A percentile compares a stretch with the other conserved stretches of the same genome.
These are phyloP conservation scores for Coemansia pectinata DNA, from an alignment of 192 early-diverging fungal species.

Conservation along the genomic window DNA sequence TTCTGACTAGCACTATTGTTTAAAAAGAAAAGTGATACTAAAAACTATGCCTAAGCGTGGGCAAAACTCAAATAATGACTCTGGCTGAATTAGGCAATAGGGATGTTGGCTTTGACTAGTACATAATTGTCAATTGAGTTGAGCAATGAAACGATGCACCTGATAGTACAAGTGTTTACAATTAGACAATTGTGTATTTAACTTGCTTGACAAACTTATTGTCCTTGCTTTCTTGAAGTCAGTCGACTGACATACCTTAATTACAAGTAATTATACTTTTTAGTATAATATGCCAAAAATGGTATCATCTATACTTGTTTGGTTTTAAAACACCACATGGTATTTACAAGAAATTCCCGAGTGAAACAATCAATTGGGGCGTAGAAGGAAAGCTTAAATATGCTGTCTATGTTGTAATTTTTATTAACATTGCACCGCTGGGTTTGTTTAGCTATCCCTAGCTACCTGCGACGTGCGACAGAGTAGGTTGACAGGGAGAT, in stretches of 20 bases:
- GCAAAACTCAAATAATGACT: background rate
- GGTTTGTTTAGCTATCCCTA: background rate
- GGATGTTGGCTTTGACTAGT: background rate
- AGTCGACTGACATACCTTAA: background rate
- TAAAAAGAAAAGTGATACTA: background rate
- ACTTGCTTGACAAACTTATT: background rate
- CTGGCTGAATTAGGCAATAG: background rate
- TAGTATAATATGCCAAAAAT: background rate
- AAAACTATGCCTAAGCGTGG: background rate
- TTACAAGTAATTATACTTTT: background rate
- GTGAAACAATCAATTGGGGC: background rate
- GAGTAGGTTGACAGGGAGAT: conserved; percentile 8
- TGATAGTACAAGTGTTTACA: background rate
- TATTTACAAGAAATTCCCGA: background rate
- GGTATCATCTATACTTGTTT: background rate
- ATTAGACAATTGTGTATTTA: background rate
- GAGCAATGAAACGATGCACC: background rate
- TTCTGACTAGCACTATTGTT: background rate
- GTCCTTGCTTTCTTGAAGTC: background rate
- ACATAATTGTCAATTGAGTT: background rate
- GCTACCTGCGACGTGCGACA: conserved; percentile 11
- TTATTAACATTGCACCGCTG: background rate
- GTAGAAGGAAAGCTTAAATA: background rate
- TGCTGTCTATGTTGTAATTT: background rate
- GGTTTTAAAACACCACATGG: background rate